Evolutionary conservation across 257 asterid species (phyloP), one percentile per base, ranked within the genome.

Genomic region (Petunia axillaris): DNA sequence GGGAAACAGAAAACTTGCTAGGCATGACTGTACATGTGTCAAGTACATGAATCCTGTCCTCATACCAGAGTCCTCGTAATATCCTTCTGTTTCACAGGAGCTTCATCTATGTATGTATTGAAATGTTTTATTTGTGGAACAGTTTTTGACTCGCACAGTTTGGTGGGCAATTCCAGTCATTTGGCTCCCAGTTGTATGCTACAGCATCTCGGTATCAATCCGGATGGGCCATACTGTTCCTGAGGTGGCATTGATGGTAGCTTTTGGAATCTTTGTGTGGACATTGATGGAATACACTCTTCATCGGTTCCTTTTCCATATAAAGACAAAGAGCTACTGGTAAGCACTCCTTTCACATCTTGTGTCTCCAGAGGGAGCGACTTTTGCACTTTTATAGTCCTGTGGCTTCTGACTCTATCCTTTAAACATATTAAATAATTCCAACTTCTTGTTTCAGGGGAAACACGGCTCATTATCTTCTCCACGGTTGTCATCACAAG

Each of bases 401-500:
- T 25, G 25, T 25, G 25, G 25, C 25, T 50, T 50, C 5, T 9
- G 66, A 36, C 65, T 35, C 65, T 25, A 25, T 59, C 4, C 5
- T 8, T 60, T 8, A 1, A 9, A 59, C 64, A 2, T 59, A 6
- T 59, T 58, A 8, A 40, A 1, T 25, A 10, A 35, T 62, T 35
- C 41, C 41, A 10, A 62, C 67, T 52, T 40, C 4, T 71, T 44
- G 53, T 71, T 91, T 83, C 83, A 93, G 98, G 97, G 91, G 94
- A 35, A 91, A 90, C 86, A 92, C 98, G 2, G 8, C 89, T 76
- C 97, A 94, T 83, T 94, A 92, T 85, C 90, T 94, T 71, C 84
- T 92, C 82, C 97, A 92, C 50, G 98, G 98, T 41, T 92, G 97
- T 82, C 97, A 94, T 85, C 98, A 92, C 76, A 94, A 94, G 88